Evolutionary conservation across 306 rosid genomes (phyloP), one percentile per base, ranked within the genome.

Genomic region (Vachellia pachyceras): DNA sequence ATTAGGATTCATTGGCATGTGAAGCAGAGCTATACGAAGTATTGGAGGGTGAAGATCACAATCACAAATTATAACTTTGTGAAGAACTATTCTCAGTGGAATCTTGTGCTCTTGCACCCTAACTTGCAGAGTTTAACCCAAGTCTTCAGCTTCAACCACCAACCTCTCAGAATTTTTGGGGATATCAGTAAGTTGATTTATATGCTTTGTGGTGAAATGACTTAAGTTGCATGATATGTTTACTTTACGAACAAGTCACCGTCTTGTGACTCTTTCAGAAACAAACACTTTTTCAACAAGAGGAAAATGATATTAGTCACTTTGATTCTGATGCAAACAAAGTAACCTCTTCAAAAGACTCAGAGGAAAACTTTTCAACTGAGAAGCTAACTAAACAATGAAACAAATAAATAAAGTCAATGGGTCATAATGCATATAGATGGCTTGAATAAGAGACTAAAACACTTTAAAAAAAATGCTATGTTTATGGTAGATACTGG

Each of bases 1-100:
- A 88, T 92, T 76, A 82, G 89, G 57, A 86, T 94, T 45, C 98
- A 92, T 18, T 94, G 97, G 97, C 98, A 94, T 79, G 89, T 94
- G 73, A 92, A 94, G 65, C 88, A 89, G 76, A 94, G 92, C 44
- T 92, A 92, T 44, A 89, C 33, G 85, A 86, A 89, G 80, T 92
- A 92, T 44, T 94, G 97, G 98, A 40, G 97, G 33, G 91, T 89
- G 11, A 94, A 92, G 90, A 88, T 94, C 60, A 89, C 98, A 2
- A 84, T 94, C 82, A 88, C 95, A 72, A 94, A 92, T 72, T 76
- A 83, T 3, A 92, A 94, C 78, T 88, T 90, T 49, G 85, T 83
- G 20, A 90, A 83, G 77, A 94, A 92, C 84, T 92, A 94, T 72
- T 87, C 98, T 12, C 85, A 85, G 14, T 94, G 98, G 98, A 92